Conservation (phyloP, 1,139 yeast genomes). For the Debaryomyces subglobosus region DNA sequence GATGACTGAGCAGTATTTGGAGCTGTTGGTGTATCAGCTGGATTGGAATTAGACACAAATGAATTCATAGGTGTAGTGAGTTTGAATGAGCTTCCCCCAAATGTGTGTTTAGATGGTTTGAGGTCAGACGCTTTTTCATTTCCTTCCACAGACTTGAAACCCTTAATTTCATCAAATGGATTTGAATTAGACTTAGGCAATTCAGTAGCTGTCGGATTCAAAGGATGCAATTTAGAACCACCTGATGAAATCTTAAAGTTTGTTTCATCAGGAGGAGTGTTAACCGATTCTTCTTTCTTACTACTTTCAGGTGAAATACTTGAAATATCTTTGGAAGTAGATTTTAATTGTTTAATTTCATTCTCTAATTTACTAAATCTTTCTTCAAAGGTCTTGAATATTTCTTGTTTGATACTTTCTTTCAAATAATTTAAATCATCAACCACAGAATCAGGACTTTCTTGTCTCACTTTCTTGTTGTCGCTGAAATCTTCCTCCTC, state of each 20-base stretch:
- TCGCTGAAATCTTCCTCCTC: conserved; percentile 17
- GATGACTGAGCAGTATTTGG: conserved; percentile 13
- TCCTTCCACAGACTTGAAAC: not conserved
- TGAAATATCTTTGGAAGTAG: not conserved
- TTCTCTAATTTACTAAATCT: conserved; percentile 24
- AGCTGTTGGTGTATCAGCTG: conserved; percentile 14
- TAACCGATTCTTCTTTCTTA: not conserved
- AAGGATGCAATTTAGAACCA: conserved; percentile 2
- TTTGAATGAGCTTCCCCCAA: conserved; percentile 32
- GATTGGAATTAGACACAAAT: conserved; percentile 17
- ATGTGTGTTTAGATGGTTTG: conserved; percentile 24
- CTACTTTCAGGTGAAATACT: not conserved
- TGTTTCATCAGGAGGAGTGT: conserved; percentile 1
- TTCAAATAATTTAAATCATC: conserved; percentile 19
- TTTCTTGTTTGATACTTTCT: conserved; percentile 20
- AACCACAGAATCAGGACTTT: conserved; percentile 8
- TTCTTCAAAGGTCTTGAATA: conserved; percentile 22
- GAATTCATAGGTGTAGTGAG: conserved; percentile 27
- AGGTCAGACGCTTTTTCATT: conserved; percentile 5
- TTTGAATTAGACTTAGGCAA: not conserved
- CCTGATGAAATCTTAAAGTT: not conserved
- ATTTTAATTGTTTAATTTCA: conserved; percentile 23
- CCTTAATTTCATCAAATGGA: not conserved
- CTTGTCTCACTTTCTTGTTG: conserved; percentile 16
- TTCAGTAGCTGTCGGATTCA: not conserved